These are phyloP conservation scores for Fagopyrum homotropicum DNA, from an alignment of 148 eudicot species.

Conservation along the genomic window DNA sequence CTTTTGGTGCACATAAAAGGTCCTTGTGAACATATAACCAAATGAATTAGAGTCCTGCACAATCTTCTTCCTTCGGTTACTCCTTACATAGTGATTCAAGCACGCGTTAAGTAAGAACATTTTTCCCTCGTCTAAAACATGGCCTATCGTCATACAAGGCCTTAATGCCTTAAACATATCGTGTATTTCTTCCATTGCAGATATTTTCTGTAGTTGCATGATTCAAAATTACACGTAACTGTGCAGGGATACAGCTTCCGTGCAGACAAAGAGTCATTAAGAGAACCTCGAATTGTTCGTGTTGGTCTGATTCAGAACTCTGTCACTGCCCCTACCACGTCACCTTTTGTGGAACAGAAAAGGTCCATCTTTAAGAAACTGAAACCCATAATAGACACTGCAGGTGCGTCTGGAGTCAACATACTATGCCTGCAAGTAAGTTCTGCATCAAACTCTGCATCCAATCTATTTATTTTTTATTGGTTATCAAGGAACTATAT, in stretches of 20 bases:
- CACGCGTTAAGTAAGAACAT: background rate
- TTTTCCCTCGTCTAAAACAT: background rate
- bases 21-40: background rate
- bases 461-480: background rate
- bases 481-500: background rate
- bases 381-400: constrained; percentile 81
- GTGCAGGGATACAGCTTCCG: constrained; percentile 61
- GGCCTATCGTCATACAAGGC: background rate
- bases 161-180: background rate
- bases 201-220: background rate
- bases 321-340: constrained; percentile 69
- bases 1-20: background rate
- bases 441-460: background rate
- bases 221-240: background rate
- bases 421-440: constrained; percentile 82
- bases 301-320: constrained; percentile 90
- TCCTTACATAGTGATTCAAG: background rate
- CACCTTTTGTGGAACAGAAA: constrained; percentile 58
- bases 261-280: constrained; percentile 73
- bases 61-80: background rate
- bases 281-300: constrained; percentile 73
- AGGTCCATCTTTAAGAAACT: constrained; percentile 70
- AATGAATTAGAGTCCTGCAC: background rate
- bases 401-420: constrained; percentile 93
- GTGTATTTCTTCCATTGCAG: background rate